These are phyloP conservation scores for Penicillium lagena DNA, from an alignment of 495 filamentous ascomycete species.

Conservation along the genomic window DNA sequence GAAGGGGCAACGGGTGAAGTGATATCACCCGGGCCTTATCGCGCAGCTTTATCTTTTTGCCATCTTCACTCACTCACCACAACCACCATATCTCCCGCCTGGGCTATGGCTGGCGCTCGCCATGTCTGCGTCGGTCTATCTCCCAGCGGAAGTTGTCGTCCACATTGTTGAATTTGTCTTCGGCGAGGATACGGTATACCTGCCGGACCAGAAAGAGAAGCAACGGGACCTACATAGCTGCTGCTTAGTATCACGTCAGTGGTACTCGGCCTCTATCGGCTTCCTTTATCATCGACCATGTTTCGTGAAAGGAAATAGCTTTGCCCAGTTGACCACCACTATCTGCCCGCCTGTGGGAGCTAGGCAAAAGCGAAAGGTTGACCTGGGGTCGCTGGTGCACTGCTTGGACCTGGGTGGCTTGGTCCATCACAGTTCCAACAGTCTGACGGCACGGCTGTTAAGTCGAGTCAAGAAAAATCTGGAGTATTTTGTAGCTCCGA, in stretches of 20 bases:
- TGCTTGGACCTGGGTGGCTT: slow-evolving; percentile 52
- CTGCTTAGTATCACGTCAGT: slow-evolving; percentile 54
- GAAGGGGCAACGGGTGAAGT: neutral
- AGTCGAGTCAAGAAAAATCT: slow-evolving; percentile 51
- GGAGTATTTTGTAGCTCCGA: slow-evolving; percentile 59
- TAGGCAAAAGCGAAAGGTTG: slow-evolving; percentile 38
- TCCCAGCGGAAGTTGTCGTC: slow-evolving; percentile 50
- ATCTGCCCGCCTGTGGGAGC: slow-evolving; percentile 56
- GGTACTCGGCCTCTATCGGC: slow-evolving; percentile 53
- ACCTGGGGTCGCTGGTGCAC: slow-evolving; percentile 50
- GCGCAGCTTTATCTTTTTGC: too few relatives aligned
- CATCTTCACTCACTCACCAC: too few relatives aligned
- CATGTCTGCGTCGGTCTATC: slow-evolving; percentile 4
- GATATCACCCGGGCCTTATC: neutral
- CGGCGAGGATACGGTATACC: slow-evolving; percentile 4
- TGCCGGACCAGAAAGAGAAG: neutral
- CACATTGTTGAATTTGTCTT: slow-evolving; percentile 30
- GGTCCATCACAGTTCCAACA: slow-evolving; percentile 61
- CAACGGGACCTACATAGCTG: slow-evolving; percentile 47
- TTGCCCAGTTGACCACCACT: slow-evolving; percentile 51
- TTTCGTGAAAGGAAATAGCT: slow-evolving; percentile 44
- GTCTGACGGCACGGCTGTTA: slow-evolving; percentile 57
- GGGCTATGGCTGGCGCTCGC: too few relatives aligned
- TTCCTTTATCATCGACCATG: slow-evolving; percentile 51
- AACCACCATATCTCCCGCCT: too few relatives aligned